A percentile compares a stretch with the other conserved stretches of the same genome.
Conservation (phyloP, 257 asterid genomes). For the Hygrophila difformis region DNA sequence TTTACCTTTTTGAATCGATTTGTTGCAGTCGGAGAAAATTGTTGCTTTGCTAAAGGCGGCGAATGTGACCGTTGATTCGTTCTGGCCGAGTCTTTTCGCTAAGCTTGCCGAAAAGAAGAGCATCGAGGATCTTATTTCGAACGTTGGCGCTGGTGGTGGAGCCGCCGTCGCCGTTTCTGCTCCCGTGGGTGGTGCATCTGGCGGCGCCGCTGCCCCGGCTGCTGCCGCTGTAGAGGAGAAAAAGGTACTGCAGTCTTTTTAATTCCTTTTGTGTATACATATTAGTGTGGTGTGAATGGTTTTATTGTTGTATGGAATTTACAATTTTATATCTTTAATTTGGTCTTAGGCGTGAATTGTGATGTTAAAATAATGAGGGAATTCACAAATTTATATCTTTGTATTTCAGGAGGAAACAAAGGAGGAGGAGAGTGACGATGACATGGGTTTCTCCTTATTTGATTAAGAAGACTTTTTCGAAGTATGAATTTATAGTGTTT, state of each 20-base stretch:
- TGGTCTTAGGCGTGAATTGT: too few species aligned
- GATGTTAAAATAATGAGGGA: neutral
- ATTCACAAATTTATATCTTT: neutral
- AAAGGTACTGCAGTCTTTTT: conserved; percentile 37
- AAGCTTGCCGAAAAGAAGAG: conserved; percentile 69
- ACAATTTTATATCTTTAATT: neutral
- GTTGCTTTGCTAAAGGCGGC: conserved; percentile 44
- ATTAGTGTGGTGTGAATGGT: too few species aligned
- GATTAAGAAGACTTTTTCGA: too few species aligned
- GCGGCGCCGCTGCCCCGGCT: conserved; percentile 41
- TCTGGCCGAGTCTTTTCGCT: conserved; percentile 64
- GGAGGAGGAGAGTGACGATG: conserved; percentile 53
- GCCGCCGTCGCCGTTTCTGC: conserved; percentile 43
- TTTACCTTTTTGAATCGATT: neutral
- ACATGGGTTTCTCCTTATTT: conserved; percentile 45
- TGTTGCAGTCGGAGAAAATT: conserved; percentile 58
- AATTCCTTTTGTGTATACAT: too few species aligned
- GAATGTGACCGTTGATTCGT: conserved; percentile 46
- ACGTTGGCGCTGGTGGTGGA: conserved; percentile 69
- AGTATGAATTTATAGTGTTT: too few species aligned
- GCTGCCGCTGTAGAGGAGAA: conserved; percentile 51
- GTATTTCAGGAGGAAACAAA: conserved; percentile 40
- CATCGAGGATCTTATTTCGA: conserved; percentile 46
- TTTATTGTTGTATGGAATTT: too few species aligned
- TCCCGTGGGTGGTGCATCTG: conserved; percentile 31